Evolutionary conservation across 2,329 filamentous ascomycete species (phyloP), one percentile per base, ranked within the genome.

Genomic region (Cladosporium sp.): DNA sequence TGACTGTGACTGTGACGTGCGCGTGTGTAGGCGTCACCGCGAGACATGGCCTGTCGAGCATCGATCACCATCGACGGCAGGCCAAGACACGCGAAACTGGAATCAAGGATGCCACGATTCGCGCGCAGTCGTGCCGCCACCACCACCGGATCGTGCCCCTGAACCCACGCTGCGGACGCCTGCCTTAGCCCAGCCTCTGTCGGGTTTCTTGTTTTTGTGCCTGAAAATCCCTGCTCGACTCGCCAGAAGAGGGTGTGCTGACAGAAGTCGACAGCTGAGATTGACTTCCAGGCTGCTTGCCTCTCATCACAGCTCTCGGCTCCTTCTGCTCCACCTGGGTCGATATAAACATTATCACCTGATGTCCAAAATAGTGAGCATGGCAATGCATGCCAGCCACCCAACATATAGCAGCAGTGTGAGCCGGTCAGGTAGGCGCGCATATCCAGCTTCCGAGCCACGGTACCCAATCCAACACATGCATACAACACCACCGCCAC

Each of bases 151-250:
- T 49, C 45, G 40, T 13, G 32, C 53, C 53, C 53, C 53, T 56
- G 53, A 56, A 48, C 19, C 39, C 39, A 55, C 45, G 42, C 39
- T 32, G 32, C 39, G 24, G 39, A 35, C 48, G 53, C 34, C 42
- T 56, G 44, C 53, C 34, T 56, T 56, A 56, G 53, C 34, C 50
- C 24, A 42, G 35, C 36, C 37, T 15, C 17, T 53, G 50, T 48
- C 35, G 35, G 20, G n/a, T 56, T 48, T 39, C 53, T 56, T 40
- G 53, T 4, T 56, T 48, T 56, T 40, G 53, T 56, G 53, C 53
- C 53, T 56, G 53, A 49, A 25, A 48, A 56, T 56, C 42, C 24
- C 17, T 53, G 36, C 34, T 40, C 50, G 24, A 22, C 37, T 19
- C 4, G 42, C n/a, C 9, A 24, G 44, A n/a, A 15, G 13, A 12